Conservation (phyloP, 139 green algal species). For the Coccomyxa sp. region DNA sequence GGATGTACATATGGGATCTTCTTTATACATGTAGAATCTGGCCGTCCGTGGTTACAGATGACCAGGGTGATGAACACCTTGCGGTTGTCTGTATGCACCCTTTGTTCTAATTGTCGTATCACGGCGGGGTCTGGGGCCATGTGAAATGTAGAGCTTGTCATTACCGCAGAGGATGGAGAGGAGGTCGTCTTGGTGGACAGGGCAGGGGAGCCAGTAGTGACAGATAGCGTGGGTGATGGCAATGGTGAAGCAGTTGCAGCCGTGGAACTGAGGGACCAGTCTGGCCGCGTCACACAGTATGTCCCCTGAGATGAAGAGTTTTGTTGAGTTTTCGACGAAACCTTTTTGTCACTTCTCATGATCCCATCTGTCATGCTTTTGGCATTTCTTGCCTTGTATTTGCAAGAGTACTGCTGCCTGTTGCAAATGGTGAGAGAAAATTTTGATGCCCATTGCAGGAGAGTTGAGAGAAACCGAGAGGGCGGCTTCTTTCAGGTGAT, state of each 20-base stretch:
- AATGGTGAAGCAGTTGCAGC: slow-evolving; percentile 42
- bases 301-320: background rate
- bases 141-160: too few relatives aligned
- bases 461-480: slow-evolving; percentile 20
- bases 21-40: background rate
- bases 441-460: background rate
- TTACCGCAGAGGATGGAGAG: background rate
- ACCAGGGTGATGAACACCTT: background rate
- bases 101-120: too few relatives aligned
- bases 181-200: background rate
- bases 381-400: background rate
- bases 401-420: background rate
- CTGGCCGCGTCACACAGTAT: background rate
- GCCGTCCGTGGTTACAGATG: background rate
- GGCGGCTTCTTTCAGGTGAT: slow-evolving; percentile 46
- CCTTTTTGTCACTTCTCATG: background rate
- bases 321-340: background rate
- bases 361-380: background rate
- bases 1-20: background rate
- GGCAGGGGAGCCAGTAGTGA: background rate
- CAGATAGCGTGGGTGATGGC: background rate
- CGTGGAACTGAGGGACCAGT: slow-evolving; percentile 29
- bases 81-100: background rate
- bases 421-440: background rate
- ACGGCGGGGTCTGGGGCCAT: background rate